Conservation (phyloP, 2,329 filamentous ascomycete genomes). For the Fusarium sp. region DNA sequence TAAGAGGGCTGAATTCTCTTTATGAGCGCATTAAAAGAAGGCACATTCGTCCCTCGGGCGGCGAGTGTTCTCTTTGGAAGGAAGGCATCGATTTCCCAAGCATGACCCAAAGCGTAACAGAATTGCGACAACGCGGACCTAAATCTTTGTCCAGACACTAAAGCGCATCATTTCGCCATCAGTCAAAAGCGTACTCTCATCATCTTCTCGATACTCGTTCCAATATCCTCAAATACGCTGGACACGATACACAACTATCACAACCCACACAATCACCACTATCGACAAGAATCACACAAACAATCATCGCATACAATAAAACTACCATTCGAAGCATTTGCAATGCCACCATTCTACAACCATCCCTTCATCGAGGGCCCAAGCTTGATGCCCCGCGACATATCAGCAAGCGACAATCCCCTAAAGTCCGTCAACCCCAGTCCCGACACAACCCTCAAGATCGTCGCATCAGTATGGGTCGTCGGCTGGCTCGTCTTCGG, state of each 20-base stretch:
- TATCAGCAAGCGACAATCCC: background rate
- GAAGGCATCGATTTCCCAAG: background rate
- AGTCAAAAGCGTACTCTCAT: background rate
- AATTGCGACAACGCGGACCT: rapidly evolving
- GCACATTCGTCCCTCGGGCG: background rate
- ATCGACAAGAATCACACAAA: background rate
- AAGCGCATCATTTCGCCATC: background rate
- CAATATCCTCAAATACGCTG: conserved; percentile 7
- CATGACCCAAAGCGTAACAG: background rate
- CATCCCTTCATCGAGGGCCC: background rate
- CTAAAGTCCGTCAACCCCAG: conserved; percentile 17
- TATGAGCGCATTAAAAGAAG: background rate
- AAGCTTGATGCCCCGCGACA: background rate
- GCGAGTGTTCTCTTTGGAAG: background rate
- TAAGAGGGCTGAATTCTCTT: background rate
- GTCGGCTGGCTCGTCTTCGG: conserved; percentile 49
- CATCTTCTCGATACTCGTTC: background rate
- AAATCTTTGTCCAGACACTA: background rate
- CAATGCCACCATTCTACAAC: background rate
- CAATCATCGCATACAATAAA: background rate
- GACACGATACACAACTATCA: background rate
- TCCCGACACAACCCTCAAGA: conserved; percentile 23
- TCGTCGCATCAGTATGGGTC: conserved; percentile 44
- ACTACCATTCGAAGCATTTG: background rate
- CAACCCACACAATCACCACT: background rate